Evolutionary conservation across 257 asterid genomes (phyloP).

Genomic region (Gentiana straminea): DNA sequence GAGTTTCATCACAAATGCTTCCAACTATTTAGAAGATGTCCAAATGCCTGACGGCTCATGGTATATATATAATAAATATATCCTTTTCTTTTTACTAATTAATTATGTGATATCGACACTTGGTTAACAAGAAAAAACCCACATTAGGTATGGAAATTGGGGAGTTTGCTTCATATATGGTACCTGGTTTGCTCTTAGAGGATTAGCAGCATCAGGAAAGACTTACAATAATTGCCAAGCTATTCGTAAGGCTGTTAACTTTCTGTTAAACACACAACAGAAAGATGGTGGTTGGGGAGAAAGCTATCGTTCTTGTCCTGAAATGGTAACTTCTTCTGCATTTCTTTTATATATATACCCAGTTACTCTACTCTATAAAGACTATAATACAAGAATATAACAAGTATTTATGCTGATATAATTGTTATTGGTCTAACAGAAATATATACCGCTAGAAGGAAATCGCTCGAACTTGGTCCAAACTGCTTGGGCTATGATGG

Average conservation of each 20-base stretch:
- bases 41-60: conserved; percentile 28
- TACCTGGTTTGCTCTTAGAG: conserved; percentile 27
- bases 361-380: too few relatives aligned
- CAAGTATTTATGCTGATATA: too few relatives aligned
- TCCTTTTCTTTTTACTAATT: not conserved
- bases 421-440: not conserved
- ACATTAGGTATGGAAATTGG: conserved; percentile 20
- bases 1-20: conserved; percentile 10
- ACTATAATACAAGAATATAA: too few relatives aligned
- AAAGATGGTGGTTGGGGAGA: not conserved
- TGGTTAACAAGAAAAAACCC: not conserved
- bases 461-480: too few relatives aligned
- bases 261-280: conserved; percentile 29
- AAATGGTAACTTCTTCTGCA: not conserved
- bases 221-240: conserved; percentile 27
- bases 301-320: not conserved
- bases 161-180: conserved; percentile 24
- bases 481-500: not conserved
- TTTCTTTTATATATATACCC: too few relatives aligned
- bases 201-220: conserved; percentile 17
- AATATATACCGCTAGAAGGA: too few relatives aligned
- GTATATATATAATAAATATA: conserved; percentile 2
- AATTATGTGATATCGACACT: not conserved
- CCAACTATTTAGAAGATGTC: conserved; percentile 11
- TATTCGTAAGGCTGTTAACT: conserved; percentile 46